Conservation (phyloP, 257 asterid genomes). For the Leptodermis oblonga region DNA sequence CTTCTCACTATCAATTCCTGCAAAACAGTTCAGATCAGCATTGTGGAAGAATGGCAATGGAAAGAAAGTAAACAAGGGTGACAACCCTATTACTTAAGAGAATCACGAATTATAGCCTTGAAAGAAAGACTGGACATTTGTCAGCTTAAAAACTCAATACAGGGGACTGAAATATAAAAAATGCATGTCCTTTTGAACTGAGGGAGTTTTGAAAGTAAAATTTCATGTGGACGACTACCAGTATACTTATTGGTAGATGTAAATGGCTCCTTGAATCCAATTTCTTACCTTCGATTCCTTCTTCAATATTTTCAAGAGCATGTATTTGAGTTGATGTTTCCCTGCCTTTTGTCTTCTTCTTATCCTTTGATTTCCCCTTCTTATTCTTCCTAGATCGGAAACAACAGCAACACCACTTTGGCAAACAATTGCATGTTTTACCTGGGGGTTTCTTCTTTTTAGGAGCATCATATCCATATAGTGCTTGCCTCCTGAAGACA, state of each 20-base stretch:
- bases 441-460: constrained; percentile 86
- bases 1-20: constrained; percentile 83
- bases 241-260: neutral
- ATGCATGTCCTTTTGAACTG: neutral
- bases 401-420: constrained; percentile 72
- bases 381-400: constrained; percentile 56
- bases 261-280: neutral
- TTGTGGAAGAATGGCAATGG: neutral
- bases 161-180: neutral
- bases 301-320: constrained; percentile 96
- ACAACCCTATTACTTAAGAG: no score
- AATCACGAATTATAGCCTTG: neutral
- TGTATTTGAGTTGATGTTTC: constrained; percentile 82
- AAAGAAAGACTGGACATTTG: neutral
- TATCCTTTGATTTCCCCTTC: constrained; percentile 54
- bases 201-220: neutral
- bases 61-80: neutral
- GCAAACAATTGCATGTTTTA: constrained; percentile 94
- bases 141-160: neutral
- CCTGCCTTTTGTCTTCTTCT: constrained; percentile 62
- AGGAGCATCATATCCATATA: constrained; percentile 90
- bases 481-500: constrained; percentile 93
- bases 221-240: neutral
- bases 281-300: constrained; percentile 81
- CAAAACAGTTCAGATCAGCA: constrained; percentile 15